A percentile compares a stretch with the other conserved stretches of the same genome.
Conservation (phyloP, 1,139 yeast species). For the Yamadazyma membranifaciens region DNA sequence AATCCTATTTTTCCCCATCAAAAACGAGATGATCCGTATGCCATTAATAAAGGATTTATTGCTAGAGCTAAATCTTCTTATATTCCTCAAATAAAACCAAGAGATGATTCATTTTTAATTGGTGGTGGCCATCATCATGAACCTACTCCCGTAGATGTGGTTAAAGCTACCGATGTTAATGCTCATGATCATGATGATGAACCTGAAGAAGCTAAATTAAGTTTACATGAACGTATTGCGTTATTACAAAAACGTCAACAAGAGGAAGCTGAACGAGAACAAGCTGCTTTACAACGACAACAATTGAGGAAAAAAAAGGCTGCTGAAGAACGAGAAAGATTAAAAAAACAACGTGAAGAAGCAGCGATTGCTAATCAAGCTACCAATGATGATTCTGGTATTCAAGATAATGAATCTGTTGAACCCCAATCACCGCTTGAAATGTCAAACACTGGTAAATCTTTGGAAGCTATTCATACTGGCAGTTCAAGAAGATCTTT, state of each 20-base stretch:
- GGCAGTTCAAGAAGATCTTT: slow-evolving; percentile 12
- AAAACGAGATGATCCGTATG: slow-evolving; percentile 38
- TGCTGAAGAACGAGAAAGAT: slow-evolving; percentile 33
- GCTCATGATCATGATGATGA: slow-evolving; percentile 28
- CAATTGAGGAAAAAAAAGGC: slow-evolving; percentile 52
- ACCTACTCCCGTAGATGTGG: slow-evolving; percentile 22
- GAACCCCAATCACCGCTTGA: slow-evolving; percentile 1
- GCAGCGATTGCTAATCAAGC: slow-evolving; percentile 12
- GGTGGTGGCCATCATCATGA: slow-evolving; percentile 27
- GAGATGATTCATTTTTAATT: slow-evolving; percentile 37
- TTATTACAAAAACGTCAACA: slow-evolving; percentile 77
- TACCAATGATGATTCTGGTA: slow-evolving; percentile 8
- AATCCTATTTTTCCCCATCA: slow-evolving; percentile 23
- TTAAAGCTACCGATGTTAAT: slow-evolving; percentile 16
- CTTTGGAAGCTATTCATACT: slow-evolving; percentile 8
- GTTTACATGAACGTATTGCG: slow-evolving; percentile 84
- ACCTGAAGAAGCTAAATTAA: slow-evolving; percentile 45
- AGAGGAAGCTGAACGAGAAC: slow-evolving; percentile 76
- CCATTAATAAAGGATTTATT: slow-evolving; percentile 42
- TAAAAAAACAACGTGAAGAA: slow-evolving; percentile 14
- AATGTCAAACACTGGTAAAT: slow-evolving; percentile 7
- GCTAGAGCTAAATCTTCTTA: slow-evolving; percentile 45
- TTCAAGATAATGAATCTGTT: slow-evolving; percentile 2
- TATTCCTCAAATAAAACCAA: slow-evolving; percentile 43
- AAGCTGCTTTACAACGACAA: slow-evolving; percentile 55